Percentiles rank a stretch among this genome's conserved stretches.
Evolutionary conservation across 106 monocot genomes (phyloP).

Genomic region (Platanthera zijinensis): DNA sequence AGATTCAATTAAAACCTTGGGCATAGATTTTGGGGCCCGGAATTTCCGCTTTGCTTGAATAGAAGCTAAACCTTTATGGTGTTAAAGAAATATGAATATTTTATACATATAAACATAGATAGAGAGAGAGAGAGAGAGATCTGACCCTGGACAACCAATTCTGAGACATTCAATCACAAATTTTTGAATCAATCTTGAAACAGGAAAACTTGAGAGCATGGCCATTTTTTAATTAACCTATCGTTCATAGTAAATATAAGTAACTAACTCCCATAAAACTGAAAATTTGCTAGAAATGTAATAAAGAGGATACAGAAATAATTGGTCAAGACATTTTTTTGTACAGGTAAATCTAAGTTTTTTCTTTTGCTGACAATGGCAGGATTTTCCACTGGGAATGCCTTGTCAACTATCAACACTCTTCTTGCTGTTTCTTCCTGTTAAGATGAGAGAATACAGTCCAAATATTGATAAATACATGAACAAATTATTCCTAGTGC

Average conservation of each 20-base stretch:
- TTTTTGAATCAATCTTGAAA: not conserved
- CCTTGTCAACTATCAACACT: constrained; percentile 20
- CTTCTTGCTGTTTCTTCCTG: constrained; percentile 29
- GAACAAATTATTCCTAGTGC: not conserved
- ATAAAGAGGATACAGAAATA: constrained; percentile 87
- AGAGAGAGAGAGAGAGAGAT: not conserved
- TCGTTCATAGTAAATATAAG: not conserved
- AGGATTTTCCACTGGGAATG: constrained; percentile 27
- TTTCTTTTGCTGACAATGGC: constrained; percentile 34
- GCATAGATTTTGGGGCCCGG: constrained; percentile 58
- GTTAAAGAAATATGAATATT: constrained; percentile 32
- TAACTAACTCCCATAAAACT: not conserved
- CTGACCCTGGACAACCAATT: not conserved
- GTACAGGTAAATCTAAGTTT: constrained; percentile 75
- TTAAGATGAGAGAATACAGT: not conserved
- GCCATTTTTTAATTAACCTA: not conserved
- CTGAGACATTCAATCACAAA: not conserved
- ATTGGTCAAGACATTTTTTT: constrained; percentile 87
- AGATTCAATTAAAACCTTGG: constrained; percentile 17
- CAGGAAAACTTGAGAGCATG: not conserved
- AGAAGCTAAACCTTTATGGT: constrained; percentile 69
- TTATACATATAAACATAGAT: not conserved
- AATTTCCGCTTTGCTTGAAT: constrained; percentile 92
- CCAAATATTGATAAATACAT: too few species aligned
- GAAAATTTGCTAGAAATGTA: not conserved